Percentiles rank a stretch among this genome's conserved stretches.
phyloP scores from a whole-genome alignment of 257 asterid genomes.

The Lavandula angustifolia region DNA sequence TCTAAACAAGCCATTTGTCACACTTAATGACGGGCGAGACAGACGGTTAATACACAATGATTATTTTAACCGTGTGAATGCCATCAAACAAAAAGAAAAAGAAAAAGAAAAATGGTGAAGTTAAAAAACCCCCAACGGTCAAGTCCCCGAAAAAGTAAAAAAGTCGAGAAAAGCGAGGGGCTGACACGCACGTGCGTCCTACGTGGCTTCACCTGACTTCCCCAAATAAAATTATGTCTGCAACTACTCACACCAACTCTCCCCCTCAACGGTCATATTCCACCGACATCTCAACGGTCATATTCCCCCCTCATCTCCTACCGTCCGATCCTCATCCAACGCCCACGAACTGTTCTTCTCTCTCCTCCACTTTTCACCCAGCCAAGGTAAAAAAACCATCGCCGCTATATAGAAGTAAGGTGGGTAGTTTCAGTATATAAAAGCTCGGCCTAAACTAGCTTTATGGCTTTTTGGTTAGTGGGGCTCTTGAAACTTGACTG shows the following conservation, averaged over 20 bases:
- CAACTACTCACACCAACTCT: conserved; percentile 40
- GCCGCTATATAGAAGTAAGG: conserved; percentile 22
- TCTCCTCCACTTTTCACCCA: conserved; percentile 34
- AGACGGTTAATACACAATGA: conserved; percentile 30
- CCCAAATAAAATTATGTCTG: conserved; percentile 35
- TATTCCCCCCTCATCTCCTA: conserved; percentile 41
- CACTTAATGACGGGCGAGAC: not conserved
- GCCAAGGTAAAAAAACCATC: conserved; percentile 17
- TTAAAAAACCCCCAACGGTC: conserved; percentile 43
- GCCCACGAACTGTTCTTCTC: conserved; percentile 36
- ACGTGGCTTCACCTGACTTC: conserved; percentile 43
- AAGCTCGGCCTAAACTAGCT: conserved; percentile 41
- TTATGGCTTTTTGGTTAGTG: conserved; percentile 68
- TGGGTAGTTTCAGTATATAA: conserved; percentile 41
- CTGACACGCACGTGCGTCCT: conserved; percentile 57
- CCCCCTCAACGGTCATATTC: conserved; percentile 75
- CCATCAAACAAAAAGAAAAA: not conserved
- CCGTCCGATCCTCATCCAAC: conserved; percentile 63
- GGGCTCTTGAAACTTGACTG: conserved; percentile 45
- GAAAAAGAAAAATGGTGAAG: not conserved
- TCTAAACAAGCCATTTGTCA: not conserved
- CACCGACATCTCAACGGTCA: conserved; percentile 84
- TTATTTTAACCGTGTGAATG: conserved; percentile 29
- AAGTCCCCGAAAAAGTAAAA: conserved; percentile 27
- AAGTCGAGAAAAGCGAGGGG: conserved; percentile 32